These are phyloP conservation scores for Citrullus amarus DNA, from an alignment of 306 rosid genomes.

Conservation along the genomic window DNA sequence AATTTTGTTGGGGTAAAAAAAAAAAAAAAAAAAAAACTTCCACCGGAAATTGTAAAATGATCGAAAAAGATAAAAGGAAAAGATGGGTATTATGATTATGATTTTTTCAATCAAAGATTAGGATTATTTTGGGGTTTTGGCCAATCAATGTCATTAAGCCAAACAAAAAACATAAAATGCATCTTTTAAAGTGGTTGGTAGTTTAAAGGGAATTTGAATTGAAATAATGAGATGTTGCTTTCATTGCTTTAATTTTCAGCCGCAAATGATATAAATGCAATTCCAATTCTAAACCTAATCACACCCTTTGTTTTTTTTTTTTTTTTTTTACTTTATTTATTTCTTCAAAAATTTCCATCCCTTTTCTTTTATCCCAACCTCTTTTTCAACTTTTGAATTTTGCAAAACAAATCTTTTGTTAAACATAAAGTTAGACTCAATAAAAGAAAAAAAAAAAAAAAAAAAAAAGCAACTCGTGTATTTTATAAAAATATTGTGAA, in stretches of 20 bases:
- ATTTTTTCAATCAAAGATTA: not conserved
- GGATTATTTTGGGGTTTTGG: not conserved
- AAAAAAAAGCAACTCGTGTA: too few relatives aligned
- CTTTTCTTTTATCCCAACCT: not conserved
- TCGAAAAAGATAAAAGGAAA: not conserved
- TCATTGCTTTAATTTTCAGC: conserved; percentile 1
- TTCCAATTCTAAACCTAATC: not conserved
- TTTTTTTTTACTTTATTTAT: not conserved
- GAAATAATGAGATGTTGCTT: conserved; percentile 4
- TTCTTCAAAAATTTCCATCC: not conserved
- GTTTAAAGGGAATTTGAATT: not conserved
- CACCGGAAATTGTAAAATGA: not conserved
- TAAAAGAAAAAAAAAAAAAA: too few relatives aligned
- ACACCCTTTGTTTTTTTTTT: not conserved
- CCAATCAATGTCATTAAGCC: not conserved
- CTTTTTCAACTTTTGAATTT: not conserved
- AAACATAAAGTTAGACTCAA: too few relatives aligned
- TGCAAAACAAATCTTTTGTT: too few relatives aligned
- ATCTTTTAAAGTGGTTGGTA: not conserved
- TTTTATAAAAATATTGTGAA: too few relatives aligned
- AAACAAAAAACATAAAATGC: not conserved
- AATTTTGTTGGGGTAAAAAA: too few relatives aligned
- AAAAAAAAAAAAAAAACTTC: too few relatives aligned
- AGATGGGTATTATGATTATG: not conserved
- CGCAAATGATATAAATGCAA: not conserved